Conservation (phyloP, 2,329 filamentous ascomycete species). For the Penicillium janthinellum region DNA sequence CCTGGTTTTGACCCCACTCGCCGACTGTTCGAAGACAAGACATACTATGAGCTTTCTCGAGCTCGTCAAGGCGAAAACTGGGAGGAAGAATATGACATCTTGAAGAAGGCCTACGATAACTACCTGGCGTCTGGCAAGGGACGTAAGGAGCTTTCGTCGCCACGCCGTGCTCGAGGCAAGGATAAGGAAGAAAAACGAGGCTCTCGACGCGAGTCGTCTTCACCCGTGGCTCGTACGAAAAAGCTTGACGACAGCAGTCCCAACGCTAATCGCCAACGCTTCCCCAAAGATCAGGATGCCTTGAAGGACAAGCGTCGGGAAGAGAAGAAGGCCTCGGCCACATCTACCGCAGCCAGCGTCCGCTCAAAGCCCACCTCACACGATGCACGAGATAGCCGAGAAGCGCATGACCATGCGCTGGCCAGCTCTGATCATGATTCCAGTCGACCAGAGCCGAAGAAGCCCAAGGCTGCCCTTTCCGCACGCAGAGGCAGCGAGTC, state of each 20-base stretch:
- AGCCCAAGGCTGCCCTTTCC: slow-evolving; percentile 30
- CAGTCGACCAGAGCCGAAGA: slow-evolving; percentile 29
- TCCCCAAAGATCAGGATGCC: slow-evolving; percentile 26
- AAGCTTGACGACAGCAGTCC: slow-evolving; percentile 36
- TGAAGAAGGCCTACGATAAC: slow-evolving; percentile 65
- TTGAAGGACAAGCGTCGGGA: slow-evolving; percentile 34
- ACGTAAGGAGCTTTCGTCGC: slow-evolving; percentile 40
- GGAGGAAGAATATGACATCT: slow-evolving; percentile 80
- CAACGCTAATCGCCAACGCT: slow-evolving; percentile 28
- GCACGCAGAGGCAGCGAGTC: slow-evolving; percentile 38
- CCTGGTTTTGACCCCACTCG: slow-evolving; percentile 80
- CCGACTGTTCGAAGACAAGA: slow-evolving; percentile 69
- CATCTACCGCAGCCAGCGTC: neutral
- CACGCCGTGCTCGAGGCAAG: slow-evolving; percentile 42
- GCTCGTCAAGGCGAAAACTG: slow-evolving; percentile 82
- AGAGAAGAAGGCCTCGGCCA: slow-evolving; percentile 2
- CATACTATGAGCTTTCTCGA: slow-evolving; percentile 85
- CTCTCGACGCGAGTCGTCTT: slow-evolving; percentile 41
- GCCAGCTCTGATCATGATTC: slow-evolving; percentile 38
- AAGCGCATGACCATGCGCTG: slow-evolving; percentile 28
- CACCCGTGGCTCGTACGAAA: slow-evolving; percentile 38
- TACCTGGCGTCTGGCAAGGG: slow-evolving; percentile 35
- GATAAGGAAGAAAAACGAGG: slow-evolving; percentile 42
- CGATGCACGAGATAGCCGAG: slow-evolving; percentile 15
- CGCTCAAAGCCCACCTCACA: slow-evolving; percentile 26